Percentiles rank a stretch among this genome's conserved stretches.
These are phyloP conservation scores for Fistulinella cinereoalba DNA, from an alignment of 1,284 basidiomycete genomes.

Conservation along the genomic window DNA sequence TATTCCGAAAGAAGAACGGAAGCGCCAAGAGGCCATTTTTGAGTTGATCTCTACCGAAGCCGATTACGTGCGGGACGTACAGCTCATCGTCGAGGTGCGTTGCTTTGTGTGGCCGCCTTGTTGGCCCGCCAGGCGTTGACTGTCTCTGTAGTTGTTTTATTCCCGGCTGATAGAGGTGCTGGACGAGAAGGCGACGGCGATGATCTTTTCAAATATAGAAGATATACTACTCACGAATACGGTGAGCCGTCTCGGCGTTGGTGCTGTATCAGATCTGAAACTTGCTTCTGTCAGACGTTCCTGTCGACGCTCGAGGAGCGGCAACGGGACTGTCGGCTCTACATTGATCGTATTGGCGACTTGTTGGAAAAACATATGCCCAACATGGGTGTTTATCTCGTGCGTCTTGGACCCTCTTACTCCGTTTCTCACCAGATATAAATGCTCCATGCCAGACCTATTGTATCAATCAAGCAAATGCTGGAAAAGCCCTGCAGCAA, in stretches of 20 bases:
- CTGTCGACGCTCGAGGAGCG: conserved; percentile 85
- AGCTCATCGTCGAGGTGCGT: conserved; percentile 81
- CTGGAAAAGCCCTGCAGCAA: conserved; percentile 76
- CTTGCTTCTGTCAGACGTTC: conserved; percentile 53
- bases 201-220: conserved; percentile 92
- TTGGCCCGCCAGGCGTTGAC: no score
- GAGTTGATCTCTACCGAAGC: conserved; percentile 88
- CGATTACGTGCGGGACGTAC: conserved; percentile 85
- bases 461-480: conserved; percentile 85
- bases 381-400: conserved; percentile 79
- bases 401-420: conserved; percentile 31
- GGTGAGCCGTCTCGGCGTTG: conserved; percentile 38
- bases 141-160: conserved; percentile 67
- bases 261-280: background rate
- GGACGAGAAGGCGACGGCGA: conserved; percentile 75
- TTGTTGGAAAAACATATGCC: conserved; percentile 73
- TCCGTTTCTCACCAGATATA: background rate
- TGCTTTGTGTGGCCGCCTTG: background rate
- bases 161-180: conserved; percentile 71
- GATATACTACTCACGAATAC: conserved; percentile 87
- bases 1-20: conserved; percentile 74
- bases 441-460: conserved; percentile 59
- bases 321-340: conserved; percentile 87
- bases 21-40: conserved; percentile 89
- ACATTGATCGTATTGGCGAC: conserved; percentile 87